Evolutionary conservation across 2,329 filamentous ascomycete species (phyloP).

Genomic region (Pseudogymnoascus sp.): DNA sequence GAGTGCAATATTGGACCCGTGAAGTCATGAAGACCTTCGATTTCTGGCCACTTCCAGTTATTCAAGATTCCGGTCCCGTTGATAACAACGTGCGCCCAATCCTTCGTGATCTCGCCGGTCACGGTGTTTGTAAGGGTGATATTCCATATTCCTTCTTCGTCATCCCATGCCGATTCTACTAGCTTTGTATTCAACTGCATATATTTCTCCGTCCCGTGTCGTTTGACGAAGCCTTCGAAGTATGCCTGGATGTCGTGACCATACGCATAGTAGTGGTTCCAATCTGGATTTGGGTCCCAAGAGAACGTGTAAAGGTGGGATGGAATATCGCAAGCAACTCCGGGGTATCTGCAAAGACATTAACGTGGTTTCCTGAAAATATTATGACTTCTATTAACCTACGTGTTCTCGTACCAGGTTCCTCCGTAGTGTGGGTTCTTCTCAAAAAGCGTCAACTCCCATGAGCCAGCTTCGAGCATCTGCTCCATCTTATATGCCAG

Average conservation of each 20-base stretch:
- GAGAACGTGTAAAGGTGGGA: slow-evolving; percentile 35
- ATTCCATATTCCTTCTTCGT: slow-evolving; percentile 41
- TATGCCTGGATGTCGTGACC: slow-evolving; percentile 51
- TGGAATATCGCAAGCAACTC: slow-evolving; percentile 39
- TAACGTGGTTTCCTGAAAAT: not conserved
- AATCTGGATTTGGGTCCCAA: slow-evolving; percentile 53
- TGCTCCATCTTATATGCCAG: slow-evolving; percentile 19
- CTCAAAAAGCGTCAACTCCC: slow-evolving; percentile 39
- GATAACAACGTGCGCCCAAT: slow-evolving; percentile 21
- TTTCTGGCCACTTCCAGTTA: slow-evolving; percentile 38
- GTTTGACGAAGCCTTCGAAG: slow-evolving; percentile 40
- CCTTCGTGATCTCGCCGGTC: slow-evolving; percentile 29
- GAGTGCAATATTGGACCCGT: slow-evolving; percentile 40
- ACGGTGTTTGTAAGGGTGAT: slow-evolving; percentile 40
- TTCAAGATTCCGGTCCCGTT: slow-evolving; percentile 24
- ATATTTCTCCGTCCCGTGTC: slow-evolving; percentile 43
- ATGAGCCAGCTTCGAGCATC: slow-evolving; percentile 15
- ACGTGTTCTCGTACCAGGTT: slow-evolving; percentile 49
- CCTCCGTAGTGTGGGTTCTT: slow-evolving; percentile 42
- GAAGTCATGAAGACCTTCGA: slow-evolving; percentile 40
- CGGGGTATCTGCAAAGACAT: slow-evolving; percentile 37
- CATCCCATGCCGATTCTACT: slow-evolving; percentile 41
- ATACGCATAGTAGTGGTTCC: slow-evolving; percentile 49
- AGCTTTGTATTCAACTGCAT: slow-evolving; percentile 46
- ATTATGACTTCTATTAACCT: not conserved